Evolutionary conservation across 352 stramenopile species (phyloP).

Genomic region (Globisporangium irregulare): DNA sequence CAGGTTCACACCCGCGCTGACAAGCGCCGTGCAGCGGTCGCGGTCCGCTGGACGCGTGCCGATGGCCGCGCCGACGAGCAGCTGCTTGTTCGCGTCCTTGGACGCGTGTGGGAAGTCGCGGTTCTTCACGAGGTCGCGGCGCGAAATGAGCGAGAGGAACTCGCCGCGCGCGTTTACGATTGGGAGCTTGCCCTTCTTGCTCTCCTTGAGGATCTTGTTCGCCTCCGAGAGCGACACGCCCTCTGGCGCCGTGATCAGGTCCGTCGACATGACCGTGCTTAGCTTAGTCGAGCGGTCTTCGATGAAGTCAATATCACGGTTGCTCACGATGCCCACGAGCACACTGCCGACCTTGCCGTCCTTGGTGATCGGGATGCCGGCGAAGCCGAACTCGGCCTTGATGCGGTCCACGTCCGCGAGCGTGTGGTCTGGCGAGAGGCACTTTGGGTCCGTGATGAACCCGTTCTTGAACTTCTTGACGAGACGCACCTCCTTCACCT

Average conservation of each 20-base stretch:
- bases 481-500: conserved; percentile 91
- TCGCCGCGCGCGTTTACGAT: conserved; percentile 98
- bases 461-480: conserved; percentile 99
- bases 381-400: conserved; percentile 96
- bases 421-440: conserved; percentile 94
- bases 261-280: conserved; percentile 85
- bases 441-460: conserved; percentile 99
- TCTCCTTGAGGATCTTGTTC: conserved; percentile 97
- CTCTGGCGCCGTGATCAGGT: conserved; percentile 94
- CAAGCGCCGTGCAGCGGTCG: conserved; percentile 88
- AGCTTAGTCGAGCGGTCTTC: conserved; percentile 90
- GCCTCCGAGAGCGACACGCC: conserved; percentile 94
- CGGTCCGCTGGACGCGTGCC: conserved; percentile 97
- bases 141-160: conserved; percentile 98
- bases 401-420: conserved; percentile 95
- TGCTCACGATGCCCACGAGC: conserved; percentile 98
- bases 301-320: conserved; percentile 99
- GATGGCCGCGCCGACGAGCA: conserved; percentile 98
- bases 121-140: conserved; percentile 98
- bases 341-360: conserved; percentile 96
- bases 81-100: conserved; percentile 98
- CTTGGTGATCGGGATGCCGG: conserved; percentile 98
- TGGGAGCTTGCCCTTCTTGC: conserved; percentile 99
- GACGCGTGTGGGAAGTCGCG: conserved; percentile 96
- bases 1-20: conserved; percentile 97